Evolutionary conservation across 805 yeast species (phyloP).

Genomic region (Phaffomyces thermotolerans): DNA sequence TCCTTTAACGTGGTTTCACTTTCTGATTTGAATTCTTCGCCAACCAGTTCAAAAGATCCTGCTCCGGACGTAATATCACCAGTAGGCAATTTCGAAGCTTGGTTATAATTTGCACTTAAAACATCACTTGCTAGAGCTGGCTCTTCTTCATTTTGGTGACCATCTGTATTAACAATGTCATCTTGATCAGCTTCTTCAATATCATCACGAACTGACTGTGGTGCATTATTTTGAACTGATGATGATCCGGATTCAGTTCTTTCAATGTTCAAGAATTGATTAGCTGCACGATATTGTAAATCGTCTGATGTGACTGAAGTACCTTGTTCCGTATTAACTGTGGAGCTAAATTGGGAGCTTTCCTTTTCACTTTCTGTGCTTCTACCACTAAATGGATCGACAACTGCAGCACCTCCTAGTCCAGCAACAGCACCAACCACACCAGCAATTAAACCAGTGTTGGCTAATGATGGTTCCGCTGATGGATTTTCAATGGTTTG

Average conservation of each 20-base stretch:
- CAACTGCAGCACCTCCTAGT: constrained; percentile 2
- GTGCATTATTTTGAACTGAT: constrained; percentile 87
- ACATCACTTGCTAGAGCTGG: constrained; percentile 27
- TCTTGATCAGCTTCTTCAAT: constrained; percentile 24
- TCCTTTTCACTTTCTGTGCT: too few relatives aligned
- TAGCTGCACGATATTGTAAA: constrained; percentile 15
- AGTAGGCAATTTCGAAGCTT: constrained; percentile 12
- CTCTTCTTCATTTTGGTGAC: constrained; percentile 9
- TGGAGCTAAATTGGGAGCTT: constrained; percentile 11
- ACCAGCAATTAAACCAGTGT: constrained; percentile 15
- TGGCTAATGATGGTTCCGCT: too few relatives aligned
- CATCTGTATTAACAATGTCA: constrained; percentile 17
- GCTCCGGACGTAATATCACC: constrained; percentile 19
- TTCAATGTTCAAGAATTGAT: constrained; percentile 14
- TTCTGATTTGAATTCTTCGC: constrained; percentile 15
- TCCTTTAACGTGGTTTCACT: constrained; percentile 9
- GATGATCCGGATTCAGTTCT: constrained; percentile 82
- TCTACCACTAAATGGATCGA: constrained; percentile 9
- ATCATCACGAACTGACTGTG: constrained; percentile 75
- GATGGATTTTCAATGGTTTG: too few relatives aligned
- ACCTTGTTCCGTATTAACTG: constrained; percentile 24
- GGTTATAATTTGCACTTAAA: neutral
- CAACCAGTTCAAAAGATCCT: constrained; percentile 22
- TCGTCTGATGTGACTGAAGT: constrained; percentile 23
- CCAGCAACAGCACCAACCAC: constrained; percentile 8